A percentile compares a stretch with the other conserved stretches of the same genome.
phyloP scores from a whole-genome alignment of 371 early-diverging fungal genomes.

The Lichtheimia corymbifera region DNA sequence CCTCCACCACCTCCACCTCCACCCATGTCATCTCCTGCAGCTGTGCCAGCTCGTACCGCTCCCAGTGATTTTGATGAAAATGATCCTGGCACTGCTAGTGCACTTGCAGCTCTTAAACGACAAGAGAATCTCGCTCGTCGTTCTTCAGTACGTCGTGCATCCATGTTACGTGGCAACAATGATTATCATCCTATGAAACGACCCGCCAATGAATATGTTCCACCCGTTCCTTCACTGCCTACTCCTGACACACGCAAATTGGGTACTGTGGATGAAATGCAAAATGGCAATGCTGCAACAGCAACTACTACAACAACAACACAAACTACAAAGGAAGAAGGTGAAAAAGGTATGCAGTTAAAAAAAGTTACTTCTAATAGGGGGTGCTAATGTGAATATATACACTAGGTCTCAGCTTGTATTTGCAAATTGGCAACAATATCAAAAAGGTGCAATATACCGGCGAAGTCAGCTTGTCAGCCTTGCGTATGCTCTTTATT shows the following conservation, averaged over 20 bases:
- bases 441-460: conserved; percentile 59
- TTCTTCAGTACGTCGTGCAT: conserved; percentile 49
- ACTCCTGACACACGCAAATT: conserved; percentile 3
- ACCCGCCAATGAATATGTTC: conserved; percentile 15
- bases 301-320: background rate
- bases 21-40: conserved; percentile 26
- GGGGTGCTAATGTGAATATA: background rate
- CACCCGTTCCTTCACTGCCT: conserved; percentile 46
- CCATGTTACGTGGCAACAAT: conserved; percentile 37
- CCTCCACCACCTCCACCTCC: conserved; percentile 21
- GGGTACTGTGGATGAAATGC: conserved; percentile 15
- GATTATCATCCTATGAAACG: conserved; percentile 26
- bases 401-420: conserved; percentile 39
- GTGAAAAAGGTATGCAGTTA: background rate
- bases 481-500: conserved; percentile 65
- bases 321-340: conserved; percentile 1
- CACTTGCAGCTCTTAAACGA: conserved; percentile 48
- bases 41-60: conserved; percentile 6
- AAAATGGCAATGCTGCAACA: background rate
- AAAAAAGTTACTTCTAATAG: no score
- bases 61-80: conserved; percentile 37
- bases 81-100: conserved; percentile 47
- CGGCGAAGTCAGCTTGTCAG: conserved; percentile 62
- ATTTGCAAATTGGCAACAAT: conserved; percentile 60
- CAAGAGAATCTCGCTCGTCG: conserved; percentile 50